These are phyloP conservation scores for Leptosphaerulina australis DNA, from an alignment of 2,329 filamentous ascomycete species.

Conservation along the genomic window DNA sequence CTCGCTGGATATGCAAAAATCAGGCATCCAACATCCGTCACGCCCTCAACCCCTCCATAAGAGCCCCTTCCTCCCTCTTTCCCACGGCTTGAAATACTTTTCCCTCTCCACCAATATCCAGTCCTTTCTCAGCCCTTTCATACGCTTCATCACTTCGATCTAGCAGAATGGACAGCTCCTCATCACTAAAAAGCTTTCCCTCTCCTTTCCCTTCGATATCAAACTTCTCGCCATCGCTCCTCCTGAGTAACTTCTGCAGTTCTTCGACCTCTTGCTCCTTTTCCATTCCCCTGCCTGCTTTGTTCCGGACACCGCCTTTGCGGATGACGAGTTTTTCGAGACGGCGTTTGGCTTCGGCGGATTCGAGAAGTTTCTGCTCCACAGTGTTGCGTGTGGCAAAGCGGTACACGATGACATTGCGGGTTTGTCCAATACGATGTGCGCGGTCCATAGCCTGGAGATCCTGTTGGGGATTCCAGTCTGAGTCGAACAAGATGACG, in stretches of 20 bases:
- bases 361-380: conserved; percentile 83
- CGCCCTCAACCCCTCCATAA: conserved; percentile 57
- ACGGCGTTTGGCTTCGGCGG: conserved; percentile 87
- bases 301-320: conserved; percentile 71
- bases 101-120: conserved; percentile 69
- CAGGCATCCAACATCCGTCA: conserved; percentile 21
- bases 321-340: conserved; percentile 95
- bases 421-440: conserved; percentile 91
- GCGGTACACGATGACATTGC: conserved; percentile 90
- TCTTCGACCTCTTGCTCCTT: conserved; percentile 56
- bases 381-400: conserved; percentile 93
- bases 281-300: conserved; percentile 57
- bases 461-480: conserved; percentile 98
- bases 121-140: conserved; percentile 75
- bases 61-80: conserved; percentile 65
- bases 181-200: conserved; percentile 72
- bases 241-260: conserved; percentile 53
- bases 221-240: conserved; percentile 72
- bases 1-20: too few relatives aligned
- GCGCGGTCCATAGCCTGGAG: conserved; percentile 94
- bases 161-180: conserved; percentile 77
- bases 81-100: conserved; percentile 75
- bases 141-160: conserved; percentile 74
- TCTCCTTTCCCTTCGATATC: conserved; percentile 62
- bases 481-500: conserved; percentile 85